A percentile compares a stretch with the other conserved stretches of the same genome.
Conservation (phyloP, 1,284 basidiomycete genomes). For the Moesziomyces sp. region DNA sequence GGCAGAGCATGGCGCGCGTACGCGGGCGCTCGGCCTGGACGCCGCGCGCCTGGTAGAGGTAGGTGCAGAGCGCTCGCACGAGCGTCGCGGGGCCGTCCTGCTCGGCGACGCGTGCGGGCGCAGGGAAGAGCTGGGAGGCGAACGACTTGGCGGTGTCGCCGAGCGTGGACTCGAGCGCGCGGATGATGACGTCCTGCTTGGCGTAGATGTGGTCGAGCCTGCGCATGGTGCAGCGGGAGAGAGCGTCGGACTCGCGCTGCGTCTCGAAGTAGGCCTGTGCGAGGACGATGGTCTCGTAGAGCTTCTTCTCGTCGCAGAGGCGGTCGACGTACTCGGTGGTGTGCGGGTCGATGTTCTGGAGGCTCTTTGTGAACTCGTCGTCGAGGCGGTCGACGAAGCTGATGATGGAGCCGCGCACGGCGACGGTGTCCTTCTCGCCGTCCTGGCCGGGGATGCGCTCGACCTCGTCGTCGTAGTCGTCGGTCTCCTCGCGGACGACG, state of each 20-base stretch:
- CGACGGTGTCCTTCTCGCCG: conserved; percentile 61
- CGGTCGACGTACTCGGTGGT: conserved; percentile 98
- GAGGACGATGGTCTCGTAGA: conserved; percentile 92
- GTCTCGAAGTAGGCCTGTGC: conserved; percentile 83
- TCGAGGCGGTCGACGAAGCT: conserved; percentile 91
- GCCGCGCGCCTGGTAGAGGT: conserved; percentile 83
- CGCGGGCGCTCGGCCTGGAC: conserved; percentile 85
- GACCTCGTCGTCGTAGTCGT: conserved; percentile 90
- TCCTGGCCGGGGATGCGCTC: conserved; percentile 81
- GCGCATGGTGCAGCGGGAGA: conserved; percentile 84
- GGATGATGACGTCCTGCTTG: conserved; percentile 90
- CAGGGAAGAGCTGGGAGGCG: conserved; percentile 67
- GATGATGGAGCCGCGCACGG: conserved; percentile 66
- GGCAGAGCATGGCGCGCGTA: conserved; percentile 95
- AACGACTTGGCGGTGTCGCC: conserved; percentile 31
- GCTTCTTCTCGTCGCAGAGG: conserved; percentile 82
- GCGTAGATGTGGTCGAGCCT: conserved; percentile 98
- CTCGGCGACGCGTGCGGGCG: conserved; percentile 52
- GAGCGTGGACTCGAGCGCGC: conserved; percentile 80
- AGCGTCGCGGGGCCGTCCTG: conserved; percentile 73
- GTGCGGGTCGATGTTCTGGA: conserved; percentile 98
- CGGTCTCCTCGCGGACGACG: conserved; percentile 81
- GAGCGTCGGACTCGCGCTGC: conserved; percentile 49
- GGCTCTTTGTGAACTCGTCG: conserved; percentile 96
- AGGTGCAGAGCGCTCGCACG: conserved; percentile 87